Evolutionary conservation across 2,329 filamentous ascomycete genomes (phyloP).

Genomic region (Colletotrichum simmondsii): DNA sequence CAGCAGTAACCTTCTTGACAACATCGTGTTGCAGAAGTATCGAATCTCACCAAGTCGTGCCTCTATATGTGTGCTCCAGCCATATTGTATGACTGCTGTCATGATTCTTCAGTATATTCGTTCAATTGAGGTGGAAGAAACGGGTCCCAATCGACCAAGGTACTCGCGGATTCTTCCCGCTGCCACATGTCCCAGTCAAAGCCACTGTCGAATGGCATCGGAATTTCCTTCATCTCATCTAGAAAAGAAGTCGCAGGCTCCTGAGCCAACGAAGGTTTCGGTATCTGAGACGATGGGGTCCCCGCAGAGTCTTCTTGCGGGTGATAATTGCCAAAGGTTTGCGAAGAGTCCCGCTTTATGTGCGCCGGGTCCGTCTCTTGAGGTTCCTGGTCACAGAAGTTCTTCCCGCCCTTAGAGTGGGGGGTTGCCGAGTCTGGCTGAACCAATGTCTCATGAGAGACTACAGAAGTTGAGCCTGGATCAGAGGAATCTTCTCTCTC

Average conservation of each 20-base stretch:
- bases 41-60: background rate
- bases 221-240: background rate
- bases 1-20: background rate
- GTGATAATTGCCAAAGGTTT: background rate
- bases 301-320: background rate
- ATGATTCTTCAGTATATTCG: background rate
- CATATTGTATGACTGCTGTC: background rate
- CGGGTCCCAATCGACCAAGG: background rate
- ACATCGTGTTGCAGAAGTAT: background rate
- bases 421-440: background rate
- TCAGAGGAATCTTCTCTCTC: background rate
- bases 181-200: background rate
- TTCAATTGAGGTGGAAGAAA: accelerated
- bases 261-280: background rate
- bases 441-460: background rate
- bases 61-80: background rate
- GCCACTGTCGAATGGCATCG: background rate
- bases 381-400: background rate
- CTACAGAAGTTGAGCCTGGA: background rate
- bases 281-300: background rate
- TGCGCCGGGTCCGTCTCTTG: background rate
- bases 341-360: background rate
- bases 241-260: background rate
- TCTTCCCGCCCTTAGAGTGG: background rate
- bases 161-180: background rate